These are phyloP conservation scores for Clavulina sp. DNA, from an alignment of 768 basidiomycete genomes.

Conservation along the genomic window DNA sequence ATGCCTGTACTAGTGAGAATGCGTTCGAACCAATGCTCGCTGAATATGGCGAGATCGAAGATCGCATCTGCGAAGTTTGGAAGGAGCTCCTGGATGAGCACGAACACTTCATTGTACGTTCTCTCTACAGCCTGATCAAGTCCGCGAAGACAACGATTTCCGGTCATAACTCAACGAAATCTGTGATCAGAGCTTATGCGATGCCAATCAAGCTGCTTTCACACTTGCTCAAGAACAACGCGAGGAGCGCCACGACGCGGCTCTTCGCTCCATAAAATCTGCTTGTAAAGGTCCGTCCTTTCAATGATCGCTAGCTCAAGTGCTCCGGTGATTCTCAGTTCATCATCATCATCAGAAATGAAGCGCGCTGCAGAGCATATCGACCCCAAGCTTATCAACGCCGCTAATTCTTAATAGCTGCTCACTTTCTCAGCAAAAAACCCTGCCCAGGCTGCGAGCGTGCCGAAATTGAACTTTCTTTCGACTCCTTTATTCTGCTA, in stretches of 20 bases:
- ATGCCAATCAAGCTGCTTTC: neutral
- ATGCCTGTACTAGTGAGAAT: neutral
- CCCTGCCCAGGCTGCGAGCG: no score
- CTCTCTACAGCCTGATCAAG: neutral
- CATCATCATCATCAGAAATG: neutral
- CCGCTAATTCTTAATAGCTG: no score
- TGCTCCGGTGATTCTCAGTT: neutral
- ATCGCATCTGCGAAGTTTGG: neutral
- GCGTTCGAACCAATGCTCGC: neutral
- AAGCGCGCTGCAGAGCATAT: neutral
- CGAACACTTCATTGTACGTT: neutral
- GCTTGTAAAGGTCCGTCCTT: neutral
- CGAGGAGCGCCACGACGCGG: neutral
- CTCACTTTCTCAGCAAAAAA: no score
- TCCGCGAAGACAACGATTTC: neutral
- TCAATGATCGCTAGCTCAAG: neutral
- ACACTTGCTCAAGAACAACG: neutral
- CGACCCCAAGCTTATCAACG: no score
- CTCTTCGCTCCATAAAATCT: neutral
- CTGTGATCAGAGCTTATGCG: neutral
- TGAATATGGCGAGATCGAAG: neutral
- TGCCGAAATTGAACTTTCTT: no score
- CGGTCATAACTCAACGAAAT: neutral
- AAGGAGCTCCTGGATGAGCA: neutral
- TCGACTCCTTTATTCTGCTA: no score